Base-by-base conservation (phyloP, 805 yeast species). In the Teunomyces kruisii region DNA sequence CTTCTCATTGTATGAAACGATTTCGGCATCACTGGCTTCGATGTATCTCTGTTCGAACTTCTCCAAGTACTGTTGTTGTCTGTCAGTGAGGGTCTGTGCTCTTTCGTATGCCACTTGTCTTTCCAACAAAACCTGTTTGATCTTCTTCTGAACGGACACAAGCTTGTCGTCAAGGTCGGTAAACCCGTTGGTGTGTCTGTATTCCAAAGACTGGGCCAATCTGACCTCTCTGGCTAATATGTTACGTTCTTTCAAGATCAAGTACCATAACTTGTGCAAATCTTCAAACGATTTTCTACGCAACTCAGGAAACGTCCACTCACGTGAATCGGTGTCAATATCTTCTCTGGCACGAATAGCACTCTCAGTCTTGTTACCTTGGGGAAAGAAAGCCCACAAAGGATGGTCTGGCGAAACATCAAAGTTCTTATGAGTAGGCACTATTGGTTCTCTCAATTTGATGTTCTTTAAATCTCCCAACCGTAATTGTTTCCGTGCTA, bases 271-370 rank as follows among this genome's bases (percentile, higher is more conserved):
- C 30, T 82, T 79, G 65, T 94, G 99, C 55, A 94, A 72, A 61
- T 94, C 99, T 32, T 90, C 94, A 59, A 90, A 94, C 13, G 88
- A 81, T 65, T 94, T 94, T 50, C 95, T 78, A 63, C 99, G 82
- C 56, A 94, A 78, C 62, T 92, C 98, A 3, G 89, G 85, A 43
- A 90, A 75, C 5, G 85, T 69, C 99, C 99, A 94, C 4, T 94
- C 71, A 56, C 96, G 77, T 12, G 94, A 83, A 8, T 72, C 68
- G 24, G 64, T 60, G 29, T 69, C 68, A 41, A 78, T 71, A 16
- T 83, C 87, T 2, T 74, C 79, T 2, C 76, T 65, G 1, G 72
- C 61, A 54, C 97, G 78, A 48, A 86, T 67, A 48, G 83, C 80
- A 7, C 54, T 45, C 56, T 76, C 73, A 46, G 82, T 74, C 32